phyloP scores from a whole-genome alignment of 352 stramenopile species.

The Halophytophthora polymorphica region DNA sequence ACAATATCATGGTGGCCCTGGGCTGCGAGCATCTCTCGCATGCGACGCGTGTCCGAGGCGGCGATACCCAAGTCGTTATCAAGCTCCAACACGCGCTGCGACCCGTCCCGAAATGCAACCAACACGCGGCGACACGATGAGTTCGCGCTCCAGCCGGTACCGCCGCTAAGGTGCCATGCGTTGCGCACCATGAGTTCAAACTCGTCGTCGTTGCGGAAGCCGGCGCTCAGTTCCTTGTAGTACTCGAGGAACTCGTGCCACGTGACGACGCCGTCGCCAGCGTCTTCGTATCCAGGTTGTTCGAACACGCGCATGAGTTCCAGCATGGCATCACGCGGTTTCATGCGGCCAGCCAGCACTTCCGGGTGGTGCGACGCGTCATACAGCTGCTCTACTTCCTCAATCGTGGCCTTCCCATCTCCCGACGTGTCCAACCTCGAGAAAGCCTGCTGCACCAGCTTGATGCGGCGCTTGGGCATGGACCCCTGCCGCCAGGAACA shows the following conservation, averaged over 20 bases:
- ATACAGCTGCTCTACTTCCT: constrained; percentile 73
- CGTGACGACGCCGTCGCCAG: constrained; percentile 55
- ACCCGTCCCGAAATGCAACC: constrained; percentile 66
- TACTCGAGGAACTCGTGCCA: constrained; percentile 88
- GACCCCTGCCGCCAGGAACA: constrained; percentile 32
- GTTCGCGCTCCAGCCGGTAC: constrained; percentile 71
- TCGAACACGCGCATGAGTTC: constrained; percentile 83
- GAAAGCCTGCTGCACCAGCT: constrained; percentile 88
- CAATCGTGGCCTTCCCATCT: constrained; percentile 56
- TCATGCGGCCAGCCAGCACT: constrained; percentile 61
- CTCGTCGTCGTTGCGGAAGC: constrained; percentile 79
- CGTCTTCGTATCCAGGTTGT: constrained; percentile 15
- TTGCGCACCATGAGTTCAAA: constrained; percentile 87
- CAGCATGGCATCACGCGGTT: constrained; percentile 62
- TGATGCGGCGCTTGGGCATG: constrained; percentile 75
- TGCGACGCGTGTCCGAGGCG: constrained; percentile 39
- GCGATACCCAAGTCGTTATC: constrained; percentile 66
- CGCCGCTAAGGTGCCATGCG: constrained; percentile 85
- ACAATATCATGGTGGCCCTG: constrained; percentile 58
- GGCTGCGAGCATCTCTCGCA: constrained; percentile 49
- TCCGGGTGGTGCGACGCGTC: constrained; percentile 81
- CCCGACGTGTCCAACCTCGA: constrained; percentile 57
- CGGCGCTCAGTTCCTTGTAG: constrained; percentile 87
- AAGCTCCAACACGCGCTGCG: constrained; percentile 64
- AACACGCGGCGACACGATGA: constrained; percentile 67